Evolutionary conservation across 805 yeast species (phyloP), one percentile per base, ranked within the genome.

Genomic region (Candida incommunis): DNA sequence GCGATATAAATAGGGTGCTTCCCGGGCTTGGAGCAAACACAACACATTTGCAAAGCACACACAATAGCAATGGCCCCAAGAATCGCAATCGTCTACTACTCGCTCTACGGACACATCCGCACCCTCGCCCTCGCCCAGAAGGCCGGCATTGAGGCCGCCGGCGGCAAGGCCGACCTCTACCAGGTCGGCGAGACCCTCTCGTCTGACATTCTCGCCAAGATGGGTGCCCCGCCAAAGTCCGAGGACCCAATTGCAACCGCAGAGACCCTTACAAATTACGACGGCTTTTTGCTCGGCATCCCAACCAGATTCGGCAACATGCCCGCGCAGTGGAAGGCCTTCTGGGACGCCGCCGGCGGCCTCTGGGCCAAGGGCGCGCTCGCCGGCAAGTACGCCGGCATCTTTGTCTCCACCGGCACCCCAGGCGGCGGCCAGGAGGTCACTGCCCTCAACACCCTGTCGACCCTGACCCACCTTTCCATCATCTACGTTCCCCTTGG

Each of bases 161-260:
- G 90, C 50, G 79, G 80, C 47, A 48, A 59, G 20, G 94, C 83
- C 27, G 79, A 76, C 54, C 69, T 86, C 53, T 82, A 64, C 72
- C 94, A 82, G 68, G 76, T 87, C 45, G 78, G 82, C 48, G 95
- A 86, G 66, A 85, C 94, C 23, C 67, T 85, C 42, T 55, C 78
- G 18, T 69, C 70, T 34, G 85, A 75, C 11, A 68, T 80, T n/a
- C 70, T 86, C 51, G 60, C 63, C 41, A 63, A 68, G 57, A 61
- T 86, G 69, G 74, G 77, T 54, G 94, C 92, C 20, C 80, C 86
- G 34, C 55, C 62, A 31, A 64, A 64, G 55, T 22, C 59, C 3
- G 51, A 50, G 37, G 62, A 61, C 54, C 86, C 86, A 46, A 60
- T 74, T 46, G 83, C 83, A 27, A 69, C 78, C 3, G 54, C 64